Conservation (phyloP, 257 asterid species). For the Paulownia fortunei region DNA sequence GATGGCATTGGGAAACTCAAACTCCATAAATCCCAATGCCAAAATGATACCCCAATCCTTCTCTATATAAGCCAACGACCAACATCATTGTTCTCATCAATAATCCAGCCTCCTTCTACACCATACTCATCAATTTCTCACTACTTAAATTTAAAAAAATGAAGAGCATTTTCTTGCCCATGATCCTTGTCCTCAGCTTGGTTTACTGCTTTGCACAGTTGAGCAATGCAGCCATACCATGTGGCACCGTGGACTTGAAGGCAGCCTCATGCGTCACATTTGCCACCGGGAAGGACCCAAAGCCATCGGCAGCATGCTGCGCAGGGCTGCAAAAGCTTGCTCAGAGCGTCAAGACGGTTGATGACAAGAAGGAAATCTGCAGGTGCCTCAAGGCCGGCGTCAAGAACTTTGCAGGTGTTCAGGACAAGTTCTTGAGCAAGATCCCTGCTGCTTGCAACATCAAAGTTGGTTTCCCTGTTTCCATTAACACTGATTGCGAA, state of each 20-base stretch:
- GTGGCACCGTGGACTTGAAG: constrained; percentile 43
- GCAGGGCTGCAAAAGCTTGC: constrained; percentile 41
- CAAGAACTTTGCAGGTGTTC: constrained; percentile 51
- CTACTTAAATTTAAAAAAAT: background rate
- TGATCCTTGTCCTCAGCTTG: constrained; percentile 36
- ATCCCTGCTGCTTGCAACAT: constrained; percentile 50
- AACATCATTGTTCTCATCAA: background rate
- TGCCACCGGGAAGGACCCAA: constrained; percentile 45
- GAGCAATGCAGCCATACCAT: constrained; percentile 40
- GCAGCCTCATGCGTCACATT: constrained; percentile 48
- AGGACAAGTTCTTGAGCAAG: constrained; percentile 50
- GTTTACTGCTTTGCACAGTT: constrained; percentile 32
- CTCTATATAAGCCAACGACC: constrained; percentile 26
- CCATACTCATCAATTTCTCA: background rate
- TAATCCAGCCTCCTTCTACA: too few relatives aligned
- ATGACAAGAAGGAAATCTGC: constrained; percentile 52
- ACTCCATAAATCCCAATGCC: constrained; percentile 23
- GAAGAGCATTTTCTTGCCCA: constrained; percentile 43
- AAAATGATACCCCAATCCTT: background rate
- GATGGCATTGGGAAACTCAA: constrained; percentile 30
- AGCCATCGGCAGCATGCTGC: constrained; percentile 46
- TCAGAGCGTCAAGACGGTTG: constrained; percentile 35
- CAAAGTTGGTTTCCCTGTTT: constrained; percentile 55
- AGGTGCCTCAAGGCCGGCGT: constrained; percentile 55
- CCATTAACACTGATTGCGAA: constrained; percentile 51